Evolutionary conservation across 805 yeast species (phyloP).

Genomic region (Barnettozyma californica): DNA sequence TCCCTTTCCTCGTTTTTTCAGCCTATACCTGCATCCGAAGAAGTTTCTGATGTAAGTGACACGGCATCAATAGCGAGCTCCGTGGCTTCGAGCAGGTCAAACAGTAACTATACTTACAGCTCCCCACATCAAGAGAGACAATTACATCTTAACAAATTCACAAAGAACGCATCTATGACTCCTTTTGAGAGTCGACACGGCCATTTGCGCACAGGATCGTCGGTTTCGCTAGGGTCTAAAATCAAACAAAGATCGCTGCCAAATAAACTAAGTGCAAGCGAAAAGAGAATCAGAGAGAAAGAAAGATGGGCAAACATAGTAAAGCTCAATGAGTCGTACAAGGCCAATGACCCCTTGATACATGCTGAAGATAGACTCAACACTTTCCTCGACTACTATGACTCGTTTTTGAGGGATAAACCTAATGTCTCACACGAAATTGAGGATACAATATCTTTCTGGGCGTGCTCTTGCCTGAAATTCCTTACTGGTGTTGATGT

Average conservation of each 20-base stretch:
- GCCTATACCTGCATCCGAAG: background rate
- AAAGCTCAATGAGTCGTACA: conserved; percentile 9
- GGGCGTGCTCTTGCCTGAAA: conserved; percentile 22
- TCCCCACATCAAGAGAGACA: background rate
- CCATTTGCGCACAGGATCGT: background rate
- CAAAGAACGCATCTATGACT: conserved; percentile 17
- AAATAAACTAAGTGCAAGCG: conserved; percentile 6
- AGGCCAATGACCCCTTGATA: conserved; percentile 14
- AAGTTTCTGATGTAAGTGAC: background rate
- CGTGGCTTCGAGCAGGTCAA: background rate
- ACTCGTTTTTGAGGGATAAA: conserved; percentile 9
- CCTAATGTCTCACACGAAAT: conserved; percentile 1
- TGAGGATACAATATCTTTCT: conserved; percentile 14
- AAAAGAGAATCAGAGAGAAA: conserved; percentile 13
- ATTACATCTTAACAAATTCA: conserved; percentile 4
- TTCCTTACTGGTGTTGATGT: conserved; percentile 16
- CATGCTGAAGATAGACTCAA: conserved; percentile 16
- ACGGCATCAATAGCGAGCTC: background rate
- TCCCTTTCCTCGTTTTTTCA: background rate
- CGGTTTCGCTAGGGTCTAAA: background rate
- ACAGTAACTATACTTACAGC: background rate
- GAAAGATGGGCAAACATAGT: conserved; percentile 17
- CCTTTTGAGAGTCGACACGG: conserved; percentile 9
- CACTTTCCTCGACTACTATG: conserved; percentile 18
- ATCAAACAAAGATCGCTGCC: background rate